Percentiles rank a stretch among this genome's conserved stretches.
phyloP scores from a whole-genome alignment of 169 alveolate species.

The Cryptosporidium sp. region DNA sequence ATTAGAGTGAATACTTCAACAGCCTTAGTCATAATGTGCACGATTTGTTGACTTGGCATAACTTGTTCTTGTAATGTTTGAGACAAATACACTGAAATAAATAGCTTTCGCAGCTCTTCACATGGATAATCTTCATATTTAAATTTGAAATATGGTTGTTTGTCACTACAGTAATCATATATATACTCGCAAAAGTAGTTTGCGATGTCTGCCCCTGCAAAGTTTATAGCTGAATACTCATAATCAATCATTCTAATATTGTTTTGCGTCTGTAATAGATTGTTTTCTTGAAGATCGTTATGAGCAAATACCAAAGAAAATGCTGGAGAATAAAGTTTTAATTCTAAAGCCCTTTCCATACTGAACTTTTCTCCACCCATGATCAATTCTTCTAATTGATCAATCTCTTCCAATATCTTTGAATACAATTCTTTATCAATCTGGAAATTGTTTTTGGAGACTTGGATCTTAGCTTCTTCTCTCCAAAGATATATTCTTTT shows the following conservation, averaged over 20 bases:
- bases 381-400: conserved; percentile 27
- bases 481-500: conserved; percentile 73
- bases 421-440: conserved; percentile 35
- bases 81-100: conserved; percentile 82
- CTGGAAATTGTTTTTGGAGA: conserved; percentile 33
- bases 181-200: conserved; percentile 82
- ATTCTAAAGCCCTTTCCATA: background rate
- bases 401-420: conserved; percentile 25
- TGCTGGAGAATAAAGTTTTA: conserved; percentile 72
- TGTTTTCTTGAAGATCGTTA: conserved; percentile 85
- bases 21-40: conserved; percentile 77
- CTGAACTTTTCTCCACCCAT: conserved; percentile 39
- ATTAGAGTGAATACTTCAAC: conserved; percentile 83
- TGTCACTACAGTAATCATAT: conserved; percentile 79
- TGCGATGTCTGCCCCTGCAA: conserved; percentile 83
- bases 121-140: conserved; percentile 80
- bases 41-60: conserved; percentile 70
- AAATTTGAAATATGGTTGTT: conserved; percentile 80
- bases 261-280: conserved; percentile 79
- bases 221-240: conserved; percentile 84
- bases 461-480: conserved; percentile 43
- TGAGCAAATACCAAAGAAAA: conserved; percentile 83
- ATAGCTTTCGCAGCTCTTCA: conserved; percentile 80
- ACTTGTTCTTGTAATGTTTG: conserved; percentile 73
- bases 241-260: conserved; percentile 83